A percentile compares a stretch with the other conserved stretches of the same genome.
Evolutionary conservation across 352 stramenopile species (phyloP).

Genomic region (Phytophthora quininea): DNA sequence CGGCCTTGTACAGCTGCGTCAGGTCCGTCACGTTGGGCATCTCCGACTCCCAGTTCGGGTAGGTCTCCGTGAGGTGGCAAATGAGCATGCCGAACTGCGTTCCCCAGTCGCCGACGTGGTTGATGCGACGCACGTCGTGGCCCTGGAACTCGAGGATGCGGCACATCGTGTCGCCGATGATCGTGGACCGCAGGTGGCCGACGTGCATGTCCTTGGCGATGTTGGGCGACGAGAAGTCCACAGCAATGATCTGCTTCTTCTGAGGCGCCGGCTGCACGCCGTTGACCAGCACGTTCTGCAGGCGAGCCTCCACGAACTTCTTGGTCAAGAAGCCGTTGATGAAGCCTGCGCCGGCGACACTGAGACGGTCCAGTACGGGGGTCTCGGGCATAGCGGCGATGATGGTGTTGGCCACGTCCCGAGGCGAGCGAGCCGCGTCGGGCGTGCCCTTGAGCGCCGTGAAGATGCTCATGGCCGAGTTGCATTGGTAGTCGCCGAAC

Average conservation of each 20-base stretch:
- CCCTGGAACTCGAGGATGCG: slow-evolving; percentile 88
- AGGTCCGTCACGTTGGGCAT: slow-evolving; percentile 97
- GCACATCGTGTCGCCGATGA: slow-evolving; percentile 88
- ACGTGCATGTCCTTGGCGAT: slow-evolving; percentile 92
- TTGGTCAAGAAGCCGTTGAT: slow-evolving; percentile 96
- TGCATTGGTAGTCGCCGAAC: slow-evolving; percentile 98
- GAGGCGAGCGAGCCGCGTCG: slow-evolving; percentile 73
- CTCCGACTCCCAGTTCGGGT: slow-evolving; percentile 92
- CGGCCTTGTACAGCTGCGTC: slow-evolving; percentile 90
- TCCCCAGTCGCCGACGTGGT: slow-evolving; percentile 88
- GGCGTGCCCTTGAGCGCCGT: slow-evolving; percentile 93
- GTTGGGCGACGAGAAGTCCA: slow-evolving; percentile 90
- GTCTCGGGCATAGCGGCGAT: slow-evolving; percentile 86
- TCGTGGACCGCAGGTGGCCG: slow-evolving; percentile 91
- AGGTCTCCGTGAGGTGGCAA: slow-evolving; percentile 98
- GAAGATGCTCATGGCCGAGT: slow-evolving; percentile 97
- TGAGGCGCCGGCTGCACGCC: slow-evolving; percentile 86
- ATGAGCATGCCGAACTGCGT: slow-evolving; percentile 99
- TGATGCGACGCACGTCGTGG: slow-evolving; percentile 83
- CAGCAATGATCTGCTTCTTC: slow-evolving; percentile 68
- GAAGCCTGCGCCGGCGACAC: slow-evolving; percentile 96
- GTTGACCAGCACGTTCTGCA: slow-evolving; percentile 70
- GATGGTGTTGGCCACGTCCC: slow-evolving; percentile 91
- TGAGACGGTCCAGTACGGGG: slow-evolving; percentile 89
- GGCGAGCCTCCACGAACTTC: slow-evolving; percentile 78